Conservation (phyloP, 2,329 filamentous ascomycete species). For the Diaporthe amygdali region DNA sequence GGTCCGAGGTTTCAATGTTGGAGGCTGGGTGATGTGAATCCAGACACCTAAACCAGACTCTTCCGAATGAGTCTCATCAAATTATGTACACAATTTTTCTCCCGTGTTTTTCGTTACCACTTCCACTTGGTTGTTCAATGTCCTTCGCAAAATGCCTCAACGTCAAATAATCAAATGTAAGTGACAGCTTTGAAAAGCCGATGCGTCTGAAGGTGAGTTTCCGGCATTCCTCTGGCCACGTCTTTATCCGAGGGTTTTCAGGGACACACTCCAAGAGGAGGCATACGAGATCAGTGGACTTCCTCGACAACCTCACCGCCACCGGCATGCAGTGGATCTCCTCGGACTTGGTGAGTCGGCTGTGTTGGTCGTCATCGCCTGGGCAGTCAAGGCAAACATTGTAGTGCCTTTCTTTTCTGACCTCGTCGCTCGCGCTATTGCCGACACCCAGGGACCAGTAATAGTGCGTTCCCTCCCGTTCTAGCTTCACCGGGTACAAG, state of each 20-base stretch:
- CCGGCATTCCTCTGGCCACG: background rate
- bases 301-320: background rate
- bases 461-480: background rate
- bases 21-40: too few species aligned
- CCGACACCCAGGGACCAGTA: background rate
- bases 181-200: background rate
- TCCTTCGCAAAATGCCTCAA: background rate
- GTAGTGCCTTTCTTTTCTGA: background rate
- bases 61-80: background rate
- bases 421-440: background rate
- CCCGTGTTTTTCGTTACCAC: background rate
- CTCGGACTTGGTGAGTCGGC: background rate
- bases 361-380: background rate
- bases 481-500: background rate
- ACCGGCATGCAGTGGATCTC: background rate
- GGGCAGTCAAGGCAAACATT: conserved; percentile 12
- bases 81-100: background rate
- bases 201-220: background rate
- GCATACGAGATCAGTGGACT: background rate
- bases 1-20: too few species aligned
- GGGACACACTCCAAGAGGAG: background rate
- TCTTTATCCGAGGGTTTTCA: background rate
- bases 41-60: too few species aligned
- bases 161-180: background rate
- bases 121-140: background rate